Percentiles rank a stretch among this genome's conserved stretches.
These are phyloP conservation scores for Aspergillus transmontanensis DNA, from an alignment of 2,329 filamentous ascomycete species.

Conservation along the genomic window DNA sequence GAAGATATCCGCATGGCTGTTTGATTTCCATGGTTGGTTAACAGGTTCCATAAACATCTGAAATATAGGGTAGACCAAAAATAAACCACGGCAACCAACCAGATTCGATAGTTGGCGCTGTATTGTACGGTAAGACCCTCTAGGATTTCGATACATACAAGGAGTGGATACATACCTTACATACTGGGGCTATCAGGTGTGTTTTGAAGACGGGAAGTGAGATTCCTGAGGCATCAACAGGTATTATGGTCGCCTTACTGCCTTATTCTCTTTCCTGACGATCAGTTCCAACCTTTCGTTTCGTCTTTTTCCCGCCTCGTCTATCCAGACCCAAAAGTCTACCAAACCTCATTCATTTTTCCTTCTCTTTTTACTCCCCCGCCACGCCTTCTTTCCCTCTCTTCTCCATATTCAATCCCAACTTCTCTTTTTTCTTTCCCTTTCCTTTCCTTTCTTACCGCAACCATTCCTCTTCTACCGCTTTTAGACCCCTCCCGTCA, in stretches of 20 bases:
- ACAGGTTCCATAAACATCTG: background rate
- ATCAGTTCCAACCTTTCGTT: conserved; percentile 24
- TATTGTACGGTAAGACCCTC: conserved; percentile 8
- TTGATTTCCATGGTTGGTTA: background rate
- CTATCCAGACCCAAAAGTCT: conserved; percentile 24
- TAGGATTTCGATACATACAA: background rate
- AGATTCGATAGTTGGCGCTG: conserved; percentile 11
- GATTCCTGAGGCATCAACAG: conserved; percentile 16
- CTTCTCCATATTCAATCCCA: conserved; percentile 13
- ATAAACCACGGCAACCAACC: conserved; percentile 21
- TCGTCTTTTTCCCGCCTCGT: conserved; percentile 23
- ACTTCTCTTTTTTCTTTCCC: conserved; percentile 9
- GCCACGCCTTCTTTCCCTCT: conserved; percentile 17
- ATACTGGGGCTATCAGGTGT: background rate
- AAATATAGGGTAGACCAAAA: conserved; percentile 15
- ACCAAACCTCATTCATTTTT: conserved; percentile 25
- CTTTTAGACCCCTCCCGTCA: conserved; percentile 14
- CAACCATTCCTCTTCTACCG: conserved; percentile 12
- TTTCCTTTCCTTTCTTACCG: conserved; percentile 14
- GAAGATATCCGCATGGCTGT: background rate
- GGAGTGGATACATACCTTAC: background rate
- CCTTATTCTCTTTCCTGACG: conserved; percentile 20
- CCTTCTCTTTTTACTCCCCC: conserved; percentile 18
- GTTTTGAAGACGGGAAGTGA: background rate
- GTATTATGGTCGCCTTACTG: conserved; percentile 14